A percentile compares a stretch with the other conserved stretches of the same genome.
Evolutionary conservation across 805 yeast genomes (phyloP).

Genomic region (Sungouiella blattae): DNA sequence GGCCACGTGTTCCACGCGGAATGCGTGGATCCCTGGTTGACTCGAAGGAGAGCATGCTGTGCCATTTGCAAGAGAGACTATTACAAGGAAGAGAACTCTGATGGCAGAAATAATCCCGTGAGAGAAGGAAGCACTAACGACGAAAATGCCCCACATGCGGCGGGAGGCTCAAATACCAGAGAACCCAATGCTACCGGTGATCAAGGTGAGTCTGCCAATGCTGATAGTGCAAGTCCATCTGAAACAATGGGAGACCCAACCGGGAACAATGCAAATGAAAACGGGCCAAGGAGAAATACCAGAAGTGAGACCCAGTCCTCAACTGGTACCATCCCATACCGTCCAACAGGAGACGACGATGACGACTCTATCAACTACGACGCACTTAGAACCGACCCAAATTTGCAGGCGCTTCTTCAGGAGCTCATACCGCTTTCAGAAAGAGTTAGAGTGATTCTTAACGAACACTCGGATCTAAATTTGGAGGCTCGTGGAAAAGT

Average conservation of each 20-base stretch:
- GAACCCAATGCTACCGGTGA: slow-evolving; percentile 7
- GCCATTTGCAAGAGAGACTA: slow-evolving; percentile 80
- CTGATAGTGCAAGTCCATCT: slow-evolving; percentile 6
- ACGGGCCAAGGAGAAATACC: background rate
- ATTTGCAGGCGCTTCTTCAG: slow-evolving; percentile 33
- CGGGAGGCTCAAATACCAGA: too few relatives aligned
- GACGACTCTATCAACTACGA: slow-evolving; percentile 24
- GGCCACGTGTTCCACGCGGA: slow-evolving; percentile 80
- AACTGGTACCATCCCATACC: slow-evolving; percentile 8
- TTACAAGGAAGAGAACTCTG: slow-evolving; percentile 25
- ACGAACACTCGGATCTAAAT: slow-evolving; percentile 28
- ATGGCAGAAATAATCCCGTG: background rate
- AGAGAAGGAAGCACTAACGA: slow-evolving; percentile 1
- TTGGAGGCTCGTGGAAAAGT: slow-evolving; percentile 45
- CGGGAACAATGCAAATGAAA: background rate
- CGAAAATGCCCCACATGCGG: background rate
- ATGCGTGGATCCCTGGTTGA: slow-evolving; percentile 82
- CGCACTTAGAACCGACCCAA: slow-evolving; percentile 34
- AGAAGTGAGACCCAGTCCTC: slow-evolving; percentile 4
- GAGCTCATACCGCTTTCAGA: slow-evolving; percentile 41
- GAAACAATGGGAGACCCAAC: background rate
- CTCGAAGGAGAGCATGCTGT: slow-evolving; percentile 71
- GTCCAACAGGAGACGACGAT: slow-evolving; percentile 10
- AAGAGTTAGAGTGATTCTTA: slow-evolving; percentile 38
- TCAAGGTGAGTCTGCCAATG: slow-evolving; percentile 2